Evolutionary conservation across 1,139 yeast species (phyloP).

Genomic region (Saccharomycopsis phalli): DNA sequence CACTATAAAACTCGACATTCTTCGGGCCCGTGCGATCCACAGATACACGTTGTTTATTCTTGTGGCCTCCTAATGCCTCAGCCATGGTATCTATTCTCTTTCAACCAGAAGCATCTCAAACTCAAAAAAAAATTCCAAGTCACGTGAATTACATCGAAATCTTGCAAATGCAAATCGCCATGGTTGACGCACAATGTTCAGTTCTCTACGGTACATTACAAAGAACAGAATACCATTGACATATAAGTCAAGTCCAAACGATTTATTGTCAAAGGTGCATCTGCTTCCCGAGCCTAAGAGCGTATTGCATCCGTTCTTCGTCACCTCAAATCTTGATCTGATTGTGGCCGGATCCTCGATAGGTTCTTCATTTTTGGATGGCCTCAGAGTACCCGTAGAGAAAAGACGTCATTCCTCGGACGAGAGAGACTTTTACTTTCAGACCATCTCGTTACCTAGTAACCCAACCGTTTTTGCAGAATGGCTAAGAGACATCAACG

Average conservation of each 20-base stretch:
- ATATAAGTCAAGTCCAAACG: constrained; percentile 9
- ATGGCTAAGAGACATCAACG: constrained; percentile 1
- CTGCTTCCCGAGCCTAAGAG: constrained; percentile 2
- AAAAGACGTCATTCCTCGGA: background rate
- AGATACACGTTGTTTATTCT: background rate
- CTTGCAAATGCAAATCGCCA: background rate
- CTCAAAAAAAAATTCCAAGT: constrained; percentile 1
- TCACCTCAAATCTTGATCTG: background rate
- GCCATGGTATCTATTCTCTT: too few relatives aligned
- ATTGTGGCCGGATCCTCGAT: background rate
- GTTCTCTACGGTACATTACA: constrained; percentile 5
- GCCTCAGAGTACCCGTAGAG: constrained; percentile 7
- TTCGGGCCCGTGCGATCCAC: constrained; percentile 13
- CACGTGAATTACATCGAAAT: background rate
- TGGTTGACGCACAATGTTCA: constrained; percentile 8
- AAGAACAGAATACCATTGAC: constrained; percentile 9
- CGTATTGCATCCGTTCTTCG: constrained; percentile 12
- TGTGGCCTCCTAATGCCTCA: background rate
- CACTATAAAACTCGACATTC: constrained; percentile 9
- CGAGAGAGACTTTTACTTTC: background rate
- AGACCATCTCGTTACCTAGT: too few relatives aligned
- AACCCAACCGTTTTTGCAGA: background rate
- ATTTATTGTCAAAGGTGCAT: background rate
- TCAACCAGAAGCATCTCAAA: too few relatives aligned
- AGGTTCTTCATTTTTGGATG: background rate